Evolutionary conservation across 1,284 basidiomycete genomes (phyloP).

Genomic region (Abortiporus biennis): DNA sequence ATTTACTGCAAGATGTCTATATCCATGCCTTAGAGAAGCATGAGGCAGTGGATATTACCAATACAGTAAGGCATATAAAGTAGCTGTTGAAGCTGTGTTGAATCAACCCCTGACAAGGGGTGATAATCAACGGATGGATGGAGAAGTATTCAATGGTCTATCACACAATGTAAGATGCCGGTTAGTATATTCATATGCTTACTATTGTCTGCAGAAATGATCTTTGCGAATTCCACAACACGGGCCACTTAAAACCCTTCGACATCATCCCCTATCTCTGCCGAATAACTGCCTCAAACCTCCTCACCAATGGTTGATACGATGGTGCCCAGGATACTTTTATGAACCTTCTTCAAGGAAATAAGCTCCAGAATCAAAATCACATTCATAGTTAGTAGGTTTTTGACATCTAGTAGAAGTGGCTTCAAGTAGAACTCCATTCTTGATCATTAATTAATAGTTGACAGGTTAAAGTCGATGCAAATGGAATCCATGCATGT

Average conservation of each 20-base stretch:
- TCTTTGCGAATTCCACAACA: conserved; percentile 43
- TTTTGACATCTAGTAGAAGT: too few species aligned
- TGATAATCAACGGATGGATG: conserved; percentile 24
- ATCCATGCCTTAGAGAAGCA: conserved; percentile 38
- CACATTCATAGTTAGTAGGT: conserved; percentile 18
- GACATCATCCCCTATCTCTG: conserved; percentile 32
- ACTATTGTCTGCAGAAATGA: conserved; percentile 34
- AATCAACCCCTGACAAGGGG: conserved; percentile 29
- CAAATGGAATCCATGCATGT: too few species aligned
- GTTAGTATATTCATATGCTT: background rate
- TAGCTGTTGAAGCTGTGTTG: conserved; percentile 38
- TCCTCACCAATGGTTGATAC: conserved; percentile 44
- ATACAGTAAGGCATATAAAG: conserved; percentile 38
- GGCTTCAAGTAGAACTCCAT: too few species aligned
- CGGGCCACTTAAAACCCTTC: conserved; percentile 42
- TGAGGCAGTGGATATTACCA: conserved; percentile 40
- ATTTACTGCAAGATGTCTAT: conserved; percentile 36
- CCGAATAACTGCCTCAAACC: conserved; percentile 39
- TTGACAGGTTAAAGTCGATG: too few species aligned
- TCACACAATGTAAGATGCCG: conserved; percentile 32
- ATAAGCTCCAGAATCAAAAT: conserved; percentile 32
- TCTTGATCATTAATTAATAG: too few species aligned
- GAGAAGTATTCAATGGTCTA: conserved; percentile 44
- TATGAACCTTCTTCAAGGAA: conserved; percentile 39
- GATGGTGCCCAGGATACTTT: conserved; percentile 43